These are phyloP conservation scores for Dothistroma pini DNA, from an alignment of 2,329 filamentous ascomycete species.

Conservation along the genomic window DNA sequence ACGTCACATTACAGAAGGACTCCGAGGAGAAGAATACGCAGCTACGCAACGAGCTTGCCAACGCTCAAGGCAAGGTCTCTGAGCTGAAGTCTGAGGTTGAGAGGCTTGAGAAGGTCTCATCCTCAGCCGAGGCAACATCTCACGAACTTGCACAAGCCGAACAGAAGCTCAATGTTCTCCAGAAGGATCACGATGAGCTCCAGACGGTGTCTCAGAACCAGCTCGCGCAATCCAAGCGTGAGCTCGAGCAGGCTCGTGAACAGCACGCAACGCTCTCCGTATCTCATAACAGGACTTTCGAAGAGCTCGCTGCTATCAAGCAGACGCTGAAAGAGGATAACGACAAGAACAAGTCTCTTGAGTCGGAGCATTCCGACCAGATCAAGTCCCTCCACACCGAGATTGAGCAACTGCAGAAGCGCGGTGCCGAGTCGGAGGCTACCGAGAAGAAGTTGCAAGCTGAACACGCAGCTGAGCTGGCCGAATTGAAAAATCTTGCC, in stretches of 20 bases:
- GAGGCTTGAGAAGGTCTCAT: constrained; percentile 7
- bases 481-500: constrained; percentile 17
- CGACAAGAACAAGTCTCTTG: constrained; percentile 6
- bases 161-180: constrained; percentile 16
- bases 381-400: constrained; percentile 15
- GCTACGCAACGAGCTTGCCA: constrained; percentile 1
- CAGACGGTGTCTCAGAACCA: constrained; percentile 12
- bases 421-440: constrained; percentile 12
- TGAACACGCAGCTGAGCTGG: constrained; percentile 17
- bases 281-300: constrained; percentile 25
- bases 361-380: constrained; percentile 1
- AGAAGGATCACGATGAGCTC: constrained; percentile 20
- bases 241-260: constrained; percentile 19
- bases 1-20: constrained; percentile 19
- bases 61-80: neutral
- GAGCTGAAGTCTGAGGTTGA: constrained; percentile 3
- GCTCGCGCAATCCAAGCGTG: constrained; percentile 18
- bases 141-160: constrained; percentile 18
- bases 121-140: constrained; percentile 12
- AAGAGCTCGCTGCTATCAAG: constrained; percentile 17
- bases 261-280: constrained; percentile 21
- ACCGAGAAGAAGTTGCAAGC: constrained; percentile 19
- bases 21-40: constrained; percentile 7
- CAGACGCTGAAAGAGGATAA: constrained; percentile 5
- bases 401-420: constrained; percentile 19